phyloP scores from a whole-genome alignment of 768 basidiomycete genomes.

The Lactarius indigo region DNA sequence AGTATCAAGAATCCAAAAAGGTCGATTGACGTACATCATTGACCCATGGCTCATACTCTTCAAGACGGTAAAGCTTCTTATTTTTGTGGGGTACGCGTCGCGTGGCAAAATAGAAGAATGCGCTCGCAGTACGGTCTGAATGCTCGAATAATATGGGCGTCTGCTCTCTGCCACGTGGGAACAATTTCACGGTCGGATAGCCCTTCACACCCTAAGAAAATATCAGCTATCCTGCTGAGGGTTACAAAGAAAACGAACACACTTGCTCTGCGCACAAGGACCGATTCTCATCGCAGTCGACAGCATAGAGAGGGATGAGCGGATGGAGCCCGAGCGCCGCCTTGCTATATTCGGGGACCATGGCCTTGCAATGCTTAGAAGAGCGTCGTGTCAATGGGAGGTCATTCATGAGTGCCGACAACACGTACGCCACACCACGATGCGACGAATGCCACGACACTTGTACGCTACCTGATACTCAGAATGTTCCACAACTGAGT shows the following conservation, averaged over 20 bases:
- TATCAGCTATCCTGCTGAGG: not conserved
- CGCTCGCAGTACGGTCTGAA: conserved; percentile 65
- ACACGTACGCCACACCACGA: conserved; percentile 84
- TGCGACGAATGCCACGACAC: conserved; percentile 87
- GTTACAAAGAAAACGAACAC: conserved; percentile 6
- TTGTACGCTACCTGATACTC: conserved; percentile 51
- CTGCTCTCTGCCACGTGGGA: conserved; percentile 67
- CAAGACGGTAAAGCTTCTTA: conserved; percentile 51
- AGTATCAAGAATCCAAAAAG: conserved; percentile 1
- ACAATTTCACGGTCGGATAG: conserved; percentile 93
- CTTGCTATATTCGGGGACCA: conserved; percentile 83
- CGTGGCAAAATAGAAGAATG: conserved; percentile 73
- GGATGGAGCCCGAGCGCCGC: conserved; percentile 78
- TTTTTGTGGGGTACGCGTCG: conserved; percentile 69
- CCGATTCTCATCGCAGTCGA: conserved; percentile 94
- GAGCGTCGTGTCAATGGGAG: conserved; percentile 5
- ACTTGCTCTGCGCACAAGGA: conserved; percentile 78
- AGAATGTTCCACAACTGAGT: not conserved
- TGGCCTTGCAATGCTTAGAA: conserved; percentile 72
- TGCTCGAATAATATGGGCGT: conserved; percentile 63
- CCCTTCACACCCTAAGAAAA: conserved; percentile 65
- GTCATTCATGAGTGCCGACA: not conserved
- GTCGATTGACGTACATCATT: conserved; percentile 49
- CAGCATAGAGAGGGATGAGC: conserved; percentile 82
- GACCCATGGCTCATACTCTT: conserved; percentile 65